Conservation (phyloP, 805 yeast genomes). For the Sugiyamaella valdiviana region DNA sequence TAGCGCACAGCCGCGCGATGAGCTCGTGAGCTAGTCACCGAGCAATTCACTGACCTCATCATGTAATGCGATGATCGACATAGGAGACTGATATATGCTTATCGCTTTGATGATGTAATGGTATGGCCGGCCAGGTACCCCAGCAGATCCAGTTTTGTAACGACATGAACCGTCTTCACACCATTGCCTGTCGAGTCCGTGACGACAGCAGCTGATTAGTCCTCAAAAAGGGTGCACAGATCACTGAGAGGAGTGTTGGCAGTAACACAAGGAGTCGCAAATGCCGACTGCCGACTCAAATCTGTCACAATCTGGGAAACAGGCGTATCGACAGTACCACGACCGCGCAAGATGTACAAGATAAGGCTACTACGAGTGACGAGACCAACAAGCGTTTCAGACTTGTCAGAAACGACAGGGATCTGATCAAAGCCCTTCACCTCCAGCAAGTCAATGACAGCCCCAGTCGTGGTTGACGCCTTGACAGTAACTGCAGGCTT, state of each 20-base stretch:
- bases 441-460: constrained; percentile 63
- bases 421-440: constrained; percentile 78
- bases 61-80: too few species aligned
- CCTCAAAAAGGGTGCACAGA: constrained; percentile 74
- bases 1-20: too few species aligned
- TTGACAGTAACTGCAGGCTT: constrained; percentile 76
- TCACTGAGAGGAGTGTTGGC: constrained; percentile 58
- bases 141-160: constrained; percentile 79
- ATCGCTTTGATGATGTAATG: too few species aligned
- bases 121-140: constrained; percentile 36
- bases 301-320: constrained; percentile 60
- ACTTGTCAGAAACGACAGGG: constrained; percentile 53
- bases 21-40: too few species aligned
- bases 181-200: constrained; percentile 44
- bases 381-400: constrained; percentile 64
- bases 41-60: too few species aligned
- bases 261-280: constrained; percentile 53
- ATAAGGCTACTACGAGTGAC: constrained; percentile 69
- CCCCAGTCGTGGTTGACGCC: constrained; percentile 50
- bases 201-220: constrained; percentile 75
- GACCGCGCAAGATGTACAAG: constrained; percentile 57
- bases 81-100: too few species aligned
- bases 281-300: constrained; percentile 56
- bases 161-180: constrained; percentile 73
- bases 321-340: constrained; percentile 49